Percentiles rank a stretch among this genome's conserved stretches.
Conservation (phyloP, 331 rosid genomes). For the Arachis monticola region DNA sequence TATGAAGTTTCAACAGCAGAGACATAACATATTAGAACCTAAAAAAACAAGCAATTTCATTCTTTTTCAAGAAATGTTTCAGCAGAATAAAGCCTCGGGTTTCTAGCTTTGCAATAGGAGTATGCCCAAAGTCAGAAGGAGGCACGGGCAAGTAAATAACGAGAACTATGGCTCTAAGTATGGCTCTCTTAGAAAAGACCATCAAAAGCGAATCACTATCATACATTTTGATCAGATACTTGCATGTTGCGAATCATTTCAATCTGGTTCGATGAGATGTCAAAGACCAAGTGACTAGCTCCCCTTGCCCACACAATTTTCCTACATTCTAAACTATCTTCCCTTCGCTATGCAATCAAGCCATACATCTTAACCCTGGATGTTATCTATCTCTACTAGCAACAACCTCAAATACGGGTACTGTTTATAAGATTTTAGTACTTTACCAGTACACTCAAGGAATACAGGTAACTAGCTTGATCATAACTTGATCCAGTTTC, state of each 20-base stretch:
- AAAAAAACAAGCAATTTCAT: constrained; percentile 13
- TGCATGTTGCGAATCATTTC: constrained; percentile 25
- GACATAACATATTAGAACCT: not conserved
- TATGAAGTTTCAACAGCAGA: constrained; percentile 26
- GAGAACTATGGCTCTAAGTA: constrained; percentile 12
- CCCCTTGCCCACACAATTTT: not conserved
- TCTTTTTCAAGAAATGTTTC: constrained; percentile 8
- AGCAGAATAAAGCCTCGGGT: constrained; percentile 11
- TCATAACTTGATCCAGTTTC: constrained; percentile 17
- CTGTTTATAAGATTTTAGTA: constrained; percentile 12
- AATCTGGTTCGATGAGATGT: constrained; percentile 11
- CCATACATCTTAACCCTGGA: not conserved
- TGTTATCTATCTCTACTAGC: constrained; percentile 12
- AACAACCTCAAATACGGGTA: not conserved
- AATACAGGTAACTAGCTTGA: not conserved
- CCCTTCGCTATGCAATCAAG: constrained; percentile 8
- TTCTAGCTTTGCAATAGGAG: constrained; percentile 24
- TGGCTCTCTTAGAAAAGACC: not conserved
- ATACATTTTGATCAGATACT: constrained; percentile 23
- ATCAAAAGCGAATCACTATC: constrained; percentile 1
- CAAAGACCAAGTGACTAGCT: constrained; percentile 4
- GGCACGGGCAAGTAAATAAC: not conserved
- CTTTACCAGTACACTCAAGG: not conserved
- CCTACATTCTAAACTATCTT: not conserved
- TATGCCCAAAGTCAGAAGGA: not conserved